Evolutionary conservation across 495 filamentous ascomycete genomes (phyloP).

Genomic region (Neurospora terricola): DNA sequence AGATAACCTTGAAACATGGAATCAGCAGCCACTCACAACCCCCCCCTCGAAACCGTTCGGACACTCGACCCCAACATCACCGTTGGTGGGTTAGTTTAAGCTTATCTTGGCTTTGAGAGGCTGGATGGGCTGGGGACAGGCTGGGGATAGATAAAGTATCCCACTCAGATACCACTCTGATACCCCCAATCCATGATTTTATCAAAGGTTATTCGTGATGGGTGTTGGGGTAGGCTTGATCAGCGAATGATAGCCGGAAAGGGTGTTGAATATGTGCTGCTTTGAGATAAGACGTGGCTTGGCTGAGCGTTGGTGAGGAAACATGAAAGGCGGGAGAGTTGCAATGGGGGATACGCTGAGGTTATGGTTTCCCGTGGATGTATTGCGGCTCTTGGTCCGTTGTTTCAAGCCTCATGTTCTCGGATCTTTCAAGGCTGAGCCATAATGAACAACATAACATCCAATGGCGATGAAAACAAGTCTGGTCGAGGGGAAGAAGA

Average conservation of each 20-base stretch:
- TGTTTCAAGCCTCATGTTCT: neutral
- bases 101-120: neutral
- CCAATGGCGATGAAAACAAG: neutral
- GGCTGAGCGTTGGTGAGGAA: neutral
- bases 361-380: neutral
- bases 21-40: neutral
- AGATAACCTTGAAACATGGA: neutral
- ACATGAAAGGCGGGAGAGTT: neutral
- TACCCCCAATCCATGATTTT: neutral
- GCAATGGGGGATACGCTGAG: neutral
- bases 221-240: neutral
- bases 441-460: neutral
- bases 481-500: neutral
- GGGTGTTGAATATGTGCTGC: neutral
- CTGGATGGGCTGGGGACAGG: neutral
- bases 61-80: neutral
- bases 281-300: neutral
- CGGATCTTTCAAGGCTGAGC: neutral
- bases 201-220: neutral
- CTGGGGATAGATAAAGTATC: neutral
- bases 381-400: neutral
- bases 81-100: neutral
- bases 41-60: neutral
- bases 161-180: neutral
- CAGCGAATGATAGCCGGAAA: neutral